Percentiles rank a stretch among this genome's conserved stretches.
Evolutionary conservation across 805 yeast genomes (phyloP).

Genomic region (Candida palmyrensis): DNA sequence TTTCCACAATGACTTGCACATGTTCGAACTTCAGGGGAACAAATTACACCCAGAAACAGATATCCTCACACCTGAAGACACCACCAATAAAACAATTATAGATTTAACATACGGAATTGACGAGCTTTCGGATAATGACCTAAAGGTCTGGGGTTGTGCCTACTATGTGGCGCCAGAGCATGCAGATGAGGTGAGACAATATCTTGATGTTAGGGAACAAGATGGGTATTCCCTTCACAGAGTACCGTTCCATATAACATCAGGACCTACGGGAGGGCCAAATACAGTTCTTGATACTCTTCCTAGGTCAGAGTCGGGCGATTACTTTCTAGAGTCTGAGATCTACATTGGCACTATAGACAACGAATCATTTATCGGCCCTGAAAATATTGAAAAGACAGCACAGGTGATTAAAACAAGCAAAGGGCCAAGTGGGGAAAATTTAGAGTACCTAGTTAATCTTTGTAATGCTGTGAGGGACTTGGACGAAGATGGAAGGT

Average conservation of each 20-base stretch:
- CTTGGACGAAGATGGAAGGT: slow-evolving; percentile 12
- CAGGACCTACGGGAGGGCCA: slow-evolving; percentile 4
- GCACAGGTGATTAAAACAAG: slow-evolving; percentile 55
- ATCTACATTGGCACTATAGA: slow-evolving; percentile 82
- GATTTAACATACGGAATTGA: slow-evolving; percentile 10
- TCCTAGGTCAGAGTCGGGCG: slow-evolving; percentile 4
- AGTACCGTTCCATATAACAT: slow-evolving; percentile 55
- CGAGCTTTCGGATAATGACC: slow-evolving; percentile 34
- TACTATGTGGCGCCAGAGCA: slow-evolving; percentile 68
- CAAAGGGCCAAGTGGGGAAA: slow-evolving; percentile 79
- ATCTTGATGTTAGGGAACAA: slow-evolving; percentile 79
- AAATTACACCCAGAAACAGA: slow-evolving; percentile 8
- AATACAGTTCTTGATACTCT: background rate
- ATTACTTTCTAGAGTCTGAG: slow-evolving; percentile 43
- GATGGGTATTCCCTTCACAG: slow-evolving; percentile 76
- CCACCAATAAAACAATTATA: slow-evolving; percentile 6
- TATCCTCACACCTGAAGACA: slow-evolving; percentile 5
- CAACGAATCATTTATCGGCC: slow-evolving; percentile 82
- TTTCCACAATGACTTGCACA: slow-evolving; percentile 40
- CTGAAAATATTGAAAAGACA: slow-evolving; percentile 56
- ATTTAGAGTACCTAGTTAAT: slow-evolving; percentile 60
- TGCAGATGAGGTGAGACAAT: slow-evolving; percentile 56
- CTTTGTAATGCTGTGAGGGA: slow-evolving; percentile 43
- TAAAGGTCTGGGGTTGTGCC: slow-evolving; percentile 74
- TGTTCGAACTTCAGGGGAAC: slow-evolving; percentile 19